Evolutionary conservation across 2,329 filamentous ascomycete species (phyloP).

Genomic region (Cercospora nicotianae): DNA sequence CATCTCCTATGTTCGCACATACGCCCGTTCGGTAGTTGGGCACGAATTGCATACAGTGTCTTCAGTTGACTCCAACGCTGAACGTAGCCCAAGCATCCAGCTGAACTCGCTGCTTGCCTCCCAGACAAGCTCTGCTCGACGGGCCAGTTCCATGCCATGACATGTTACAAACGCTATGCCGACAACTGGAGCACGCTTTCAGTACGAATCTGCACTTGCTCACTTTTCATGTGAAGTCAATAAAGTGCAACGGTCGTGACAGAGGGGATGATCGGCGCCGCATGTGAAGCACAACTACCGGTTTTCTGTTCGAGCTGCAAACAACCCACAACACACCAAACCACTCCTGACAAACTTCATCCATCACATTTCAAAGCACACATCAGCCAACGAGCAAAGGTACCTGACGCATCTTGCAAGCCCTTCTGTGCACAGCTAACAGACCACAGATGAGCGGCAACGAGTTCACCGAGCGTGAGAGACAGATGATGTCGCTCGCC

Average conservation of each 20-base stretch:
- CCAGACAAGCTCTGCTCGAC: not conserved
- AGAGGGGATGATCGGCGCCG: not conserved
- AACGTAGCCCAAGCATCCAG: not conserved
- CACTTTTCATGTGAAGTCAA: not conserved
- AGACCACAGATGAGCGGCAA: constrained; percentile 15
- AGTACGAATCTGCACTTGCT: not conserved
- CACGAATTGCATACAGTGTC: not conserved
- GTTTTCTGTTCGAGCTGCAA: not conserved
- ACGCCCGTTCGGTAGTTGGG: not conserved
- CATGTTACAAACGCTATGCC: not conserved
- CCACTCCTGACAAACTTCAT: not conserved
- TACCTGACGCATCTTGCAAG: not conserved
- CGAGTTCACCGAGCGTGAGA: constrained; percentile 31
- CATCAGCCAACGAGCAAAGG: not conserved
- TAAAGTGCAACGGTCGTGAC: not conserved
- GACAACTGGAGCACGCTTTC: not conserved
- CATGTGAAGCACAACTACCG: not conserved
- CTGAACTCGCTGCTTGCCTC: not conserved
- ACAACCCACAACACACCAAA: not conserved
- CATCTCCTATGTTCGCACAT: not conserved
- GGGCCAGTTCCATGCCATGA: not conserved
- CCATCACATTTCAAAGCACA: not conserved
- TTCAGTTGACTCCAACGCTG: not conserved
- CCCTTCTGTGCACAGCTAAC: not conserved
- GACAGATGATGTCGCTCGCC: constrained; percentile 29